Conservation (phyloP, 331 rosid species). For the Acacia pycnantha region DNA sequence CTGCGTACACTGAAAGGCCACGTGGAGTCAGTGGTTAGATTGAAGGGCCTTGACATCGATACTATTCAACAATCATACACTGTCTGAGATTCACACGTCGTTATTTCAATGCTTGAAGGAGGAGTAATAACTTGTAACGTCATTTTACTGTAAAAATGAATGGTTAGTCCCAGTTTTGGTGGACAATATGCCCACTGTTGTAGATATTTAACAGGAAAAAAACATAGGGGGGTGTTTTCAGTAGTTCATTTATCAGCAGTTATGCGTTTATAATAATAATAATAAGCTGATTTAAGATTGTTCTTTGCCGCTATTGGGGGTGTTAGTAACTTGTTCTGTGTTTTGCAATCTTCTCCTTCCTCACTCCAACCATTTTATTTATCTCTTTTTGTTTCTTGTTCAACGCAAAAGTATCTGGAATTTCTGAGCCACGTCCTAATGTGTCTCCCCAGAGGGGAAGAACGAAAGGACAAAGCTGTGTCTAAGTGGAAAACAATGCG, state of each 20-base stretch:
- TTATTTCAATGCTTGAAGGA: not conserved
- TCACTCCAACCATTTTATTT: not conserved
- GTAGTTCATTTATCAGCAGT: not conserved
- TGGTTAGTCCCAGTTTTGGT: constrained; percentile 18
- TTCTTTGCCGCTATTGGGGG: not conserved
- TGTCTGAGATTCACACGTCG: constrained; percentile 27
- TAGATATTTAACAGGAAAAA: not conserved
- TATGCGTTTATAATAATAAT: too few relatives aligned
- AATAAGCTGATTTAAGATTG: not conserved
- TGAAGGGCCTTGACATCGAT: constrained; percentile 67
- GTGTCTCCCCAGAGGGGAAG: too few relatives aligned
- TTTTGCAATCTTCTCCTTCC: too few relatives aligned
- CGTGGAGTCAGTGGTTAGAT: constrained; percentile 69
- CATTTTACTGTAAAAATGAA: not conserved
- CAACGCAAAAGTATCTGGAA: not conserved
- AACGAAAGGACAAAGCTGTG: too few relatives aligned
- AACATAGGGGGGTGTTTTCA: not conserved
- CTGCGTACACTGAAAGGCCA: constrained; percentile 63
- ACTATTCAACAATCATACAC: constrained; percentile 70
- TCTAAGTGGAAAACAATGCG: too few relatives aligned
- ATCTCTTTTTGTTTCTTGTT: not conserved
- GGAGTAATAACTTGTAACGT: not conserved
- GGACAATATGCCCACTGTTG: constrained; percentile 7
- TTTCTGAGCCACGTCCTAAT: too few relatives aligned
- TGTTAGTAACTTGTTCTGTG: not conserved